Conservation (phyloP, 768 basidiomycete species). For the Gloeostereum incarnatum region DNA sequence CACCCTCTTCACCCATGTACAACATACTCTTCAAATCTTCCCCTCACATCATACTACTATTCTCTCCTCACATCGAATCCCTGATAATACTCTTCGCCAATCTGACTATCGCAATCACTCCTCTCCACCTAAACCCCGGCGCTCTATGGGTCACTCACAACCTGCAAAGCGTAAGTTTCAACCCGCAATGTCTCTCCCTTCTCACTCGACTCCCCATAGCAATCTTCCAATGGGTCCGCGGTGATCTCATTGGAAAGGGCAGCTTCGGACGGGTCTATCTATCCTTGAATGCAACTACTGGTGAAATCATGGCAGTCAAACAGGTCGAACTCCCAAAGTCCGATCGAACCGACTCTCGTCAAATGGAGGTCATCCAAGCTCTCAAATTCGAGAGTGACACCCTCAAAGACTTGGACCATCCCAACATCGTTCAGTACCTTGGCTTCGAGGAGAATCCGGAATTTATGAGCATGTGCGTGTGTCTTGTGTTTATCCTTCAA, state of each 20-base stretch:
- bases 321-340: constrained; percentile 83
- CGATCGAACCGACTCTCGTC: constrained; percentile 57
- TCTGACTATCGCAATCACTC: background rate
- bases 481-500: background rate
- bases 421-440: constrained; percentile 87
- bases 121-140: too few species aligned
- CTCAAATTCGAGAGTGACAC: constrained; percentile 83
- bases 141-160: too few species aligned
- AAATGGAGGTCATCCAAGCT: constrained; percentile 65
- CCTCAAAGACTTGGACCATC: constrained; percentile 80
- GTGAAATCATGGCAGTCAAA: constrained; percentile 93
- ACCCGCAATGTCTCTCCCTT: background rate
- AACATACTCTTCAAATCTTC: background rate
- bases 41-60: constrained; percentile 23
- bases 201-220: background rate
- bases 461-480: constrained; percentile 70
- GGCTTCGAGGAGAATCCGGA: constrained; percentile 74
- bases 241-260: constrained; percentile 90
- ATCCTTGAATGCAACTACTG: constrained; percentile 81
- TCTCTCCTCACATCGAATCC: constrained; percentile 43
- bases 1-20: too few species aligned
- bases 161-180: background rate
- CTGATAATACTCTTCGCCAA: background rate
- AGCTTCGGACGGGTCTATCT: constrained; percentile 90
- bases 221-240: constrained; percentile 89